Conservation (phyloP, 257 asterid species). For the Solanum ahanhuiri region DNA sequence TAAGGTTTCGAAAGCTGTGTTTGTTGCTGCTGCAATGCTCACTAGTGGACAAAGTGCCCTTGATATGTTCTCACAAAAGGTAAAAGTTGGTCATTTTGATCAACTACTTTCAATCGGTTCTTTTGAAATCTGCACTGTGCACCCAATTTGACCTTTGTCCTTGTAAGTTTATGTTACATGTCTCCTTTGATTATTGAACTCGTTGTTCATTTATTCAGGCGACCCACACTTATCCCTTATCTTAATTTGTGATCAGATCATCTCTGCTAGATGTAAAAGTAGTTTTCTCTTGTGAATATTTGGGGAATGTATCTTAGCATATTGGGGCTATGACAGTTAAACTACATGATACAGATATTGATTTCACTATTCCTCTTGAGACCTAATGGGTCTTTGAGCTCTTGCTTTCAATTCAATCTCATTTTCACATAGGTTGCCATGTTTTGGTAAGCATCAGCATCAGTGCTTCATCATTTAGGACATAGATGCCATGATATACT, state of each 20-base stretch:
- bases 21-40: slow-evolving; percentile 88
- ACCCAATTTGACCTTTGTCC: background rate
- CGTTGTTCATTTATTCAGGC: background rate
- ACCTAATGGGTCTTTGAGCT: background rate
- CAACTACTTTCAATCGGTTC: background rate
- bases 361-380: background rate
- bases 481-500: background rate
- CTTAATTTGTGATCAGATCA: background rate
- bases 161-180: background rate
- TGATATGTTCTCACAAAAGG: slow-evolving; percentile 88
- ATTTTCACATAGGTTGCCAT: background rate
- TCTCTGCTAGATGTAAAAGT: background rate
- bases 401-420: background rate
- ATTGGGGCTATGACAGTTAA: background rate
- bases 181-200: background rate
- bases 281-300: background rate
- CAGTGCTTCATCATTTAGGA: background rate
- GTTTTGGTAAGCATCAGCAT: background rate
- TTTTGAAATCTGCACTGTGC: background rate
- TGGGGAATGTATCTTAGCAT: background rate
- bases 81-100: slow-evolving; percentile 5
- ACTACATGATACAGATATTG: background rate
- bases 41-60: slow-evolving; percentile 77
- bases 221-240: background rate
- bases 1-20: slow-evolving; percentile 79